These are phyloP conservation scores for Orbilia ellipsospora DNA, from an alignment of 2,329 filamentous ascomycete species.

Conservation along the genomic window DNA sequence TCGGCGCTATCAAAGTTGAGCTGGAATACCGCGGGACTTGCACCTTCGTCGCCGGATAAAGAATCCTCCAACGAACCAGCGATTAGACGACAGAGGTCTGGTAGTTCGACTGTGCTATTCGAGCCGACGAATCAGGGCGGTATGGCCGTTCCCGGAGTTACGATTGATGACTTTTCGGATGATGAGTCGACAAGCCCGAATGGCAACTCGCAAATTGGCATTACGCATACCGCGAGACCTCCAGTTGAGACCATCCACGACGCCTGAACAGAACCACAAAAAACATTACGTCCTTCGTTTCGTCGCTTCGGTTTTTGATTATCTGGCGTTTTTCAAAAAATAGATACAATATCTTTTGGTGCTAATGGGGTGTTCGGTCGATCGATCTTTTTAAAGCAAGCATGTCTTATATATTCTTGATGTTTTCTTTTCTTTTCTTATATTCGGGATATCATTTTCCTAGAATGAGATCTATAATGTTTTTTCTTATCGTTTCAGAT, in stretches of 20 bases:
- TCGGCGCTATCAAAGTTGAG: conserved; percentile 72
- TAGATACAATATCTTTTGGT: conserved; percentile 28
- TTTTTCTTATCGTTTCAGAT: too few relatives aligned
- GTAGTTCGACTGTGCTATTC: conserved; percentile 75
- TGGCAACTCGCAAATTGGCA: conserved; percentile 65
- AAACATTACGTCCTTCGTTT: conserved; percentile 2
- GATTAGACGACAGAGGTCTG: conserved; percentile 65
- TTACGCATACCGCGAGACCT: conserved; percentile 69
- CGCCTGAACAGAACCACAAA: conserved; percentile 29
- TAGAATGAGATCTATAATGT: conserved; percentile 6
- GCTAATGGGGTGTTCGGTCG: conserved; percentile 24
- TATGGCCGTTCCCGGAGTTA: conserved; percentile 72
- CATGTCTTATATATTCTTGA: not conserved
- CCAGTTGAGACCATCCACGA: conserved; percentile 73
- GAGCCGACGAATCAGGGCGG: conserved; percentile 70
- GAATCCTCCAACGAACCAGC: conserved; percentile 57
- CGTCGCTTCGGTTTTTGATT: not conserved
- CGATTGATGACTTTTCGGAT: conserved; percentile 73
- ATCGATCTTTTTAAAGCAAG: conserved; percentile 27
- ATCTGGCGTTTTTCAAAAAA: conserved; percentile 36
- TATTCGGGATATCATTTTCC: not conserved
- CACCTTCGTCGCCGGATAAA: conserved; percentile 61
- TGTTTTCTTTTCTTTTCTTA: conserved; percentile 15
- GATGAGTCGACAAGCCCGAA: conserved; percentile 64
- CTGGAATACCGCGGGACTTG: conserved; percentile 51